Conservation (phyloP, 2,329 filamentous ascomycete species). For the Orbilia brochopaga region DNA sequence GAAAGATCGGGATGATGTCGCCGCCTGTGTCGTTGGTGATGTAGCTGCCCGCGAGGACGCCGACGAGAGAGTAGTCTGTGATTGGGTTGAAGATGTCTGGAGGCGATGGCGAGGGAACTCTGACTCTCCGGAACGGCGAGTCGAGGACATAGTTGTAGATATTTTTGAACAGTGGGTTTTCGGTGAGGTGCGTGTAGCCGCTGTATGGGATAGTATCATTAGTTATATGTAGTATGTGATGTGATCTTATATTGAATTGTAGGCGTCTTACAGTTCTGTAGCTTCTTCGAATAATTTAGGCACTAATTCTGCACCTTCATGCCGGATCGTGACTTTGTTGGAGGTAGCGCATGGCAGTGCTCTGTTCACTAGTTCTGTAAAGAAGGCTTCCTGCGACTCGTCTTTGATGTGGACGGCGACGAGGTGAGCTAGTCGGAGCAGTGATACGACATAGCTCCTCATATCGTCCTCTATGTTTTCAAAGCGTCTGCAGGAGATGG, state of each 20-base stretch:
- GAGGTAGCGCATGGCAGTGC: constrained; percentile 57
- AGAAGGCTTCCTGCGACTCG: constrained; percentile 56
- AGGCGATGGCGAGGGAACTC: constrained; percentile 49
- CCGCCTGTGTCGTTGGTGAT: constrained; percentile 52
- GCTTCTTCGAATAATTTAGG: constrained; percentile 56
- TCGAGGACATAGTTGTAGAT: constrained; percentile 51
- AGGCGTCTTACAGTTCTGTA: constrained; percentile 49
- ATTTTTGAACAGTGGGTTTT: constrained; percentile 52
- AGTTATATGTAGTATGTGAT: background rate
- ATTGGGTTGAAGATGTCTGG: constrained; percentile 52
- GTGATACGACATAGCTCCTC: constrained; percentile 37
- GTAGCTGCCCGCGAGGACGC: constrained; percentile 52
- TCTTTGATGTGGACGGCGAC: constrained; percentile 50
- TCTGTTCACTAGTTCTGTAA: constrained; percentile 55
- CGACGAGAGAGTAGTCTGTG: constrained; percentile 51
- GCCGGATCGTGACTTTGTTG: constrained; percentile 63
- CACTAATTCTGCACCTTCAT: constrained; percentile 63
- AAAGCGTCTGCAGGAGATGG: constrained; percentile 19
- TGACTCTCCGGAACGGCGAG: constrained; percentile 52
- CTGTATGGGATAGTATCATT: background rate
- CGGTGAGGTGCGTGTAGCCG: constrained; percentile 48
- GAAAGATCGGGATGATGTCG: constrained; percentile 51
- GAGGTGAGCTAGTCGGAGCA: constrained; percentile 53
- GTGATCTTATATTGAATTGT: background rate
- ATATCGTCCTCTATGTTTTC: constrained; percentile 41